Base-by-base conservation (phyloP, 352 stramenopile genomes). In the Phytophthora meadii region DNA sequence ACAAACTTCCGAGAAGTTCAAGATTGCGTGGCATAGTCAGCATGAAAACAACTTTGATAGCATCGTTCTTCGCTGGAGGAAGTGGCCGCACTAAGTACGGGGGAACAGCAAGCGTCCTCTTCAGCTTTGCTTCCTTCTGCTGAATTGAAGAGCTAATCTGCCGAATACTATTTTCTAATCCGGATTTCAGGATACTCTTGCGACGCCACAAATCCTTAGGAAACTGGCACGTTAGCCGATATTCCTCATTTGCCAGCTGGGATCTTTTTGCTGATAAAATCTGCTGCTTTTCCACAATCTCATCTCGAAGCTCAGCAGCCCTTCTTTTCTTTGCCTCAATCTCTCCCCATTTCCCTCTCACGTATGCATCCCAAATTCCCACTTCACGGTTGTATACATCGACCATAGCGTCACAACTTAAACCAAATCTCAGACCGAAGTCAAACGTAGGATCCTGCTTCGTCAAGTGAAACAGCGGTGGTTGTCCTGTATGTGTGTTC, bases 391-490 rank as follows among this genome's bases (percentile, higher is more conserved):
- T 19, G 30, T 70, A 68, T 1, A 61, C 10, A 2, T 7, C 7
- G 10, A 54, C 12, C 42, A 79, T 68, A 6, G 11, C 36, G 8
- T 44, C 39, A 28, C 65, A 65, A 6, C 10, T 53, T 1, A 51
- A 19, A 28, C 68, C 72, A 64, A 69, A 81, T 14, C 9, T 46
- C 3, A 39, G 44, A 1, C 17, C 77, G 52, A 88, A 87, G 1
- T 75, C 48, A 24, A 77, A 63, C 1, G 79, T 87, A n/a, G 72
- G 58, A 8, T 19, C 48, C n/a, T 77, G 65, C 11, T 84, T 49
- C 12, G 19, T 79, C 47, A 81, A 65, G 46, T 87, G 67, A 32
- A 88, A 88, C 3, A 88, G n/a, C 14, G 72, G 52, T 22, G 3
- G 46, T 54, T 6, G 12, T 37, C 3, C 61, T 12, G 30, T 34